Evolutionary conservation across 179 eudicot genomes (phyloP).

Genomic region (Patellifolia procumbens): DNA sequence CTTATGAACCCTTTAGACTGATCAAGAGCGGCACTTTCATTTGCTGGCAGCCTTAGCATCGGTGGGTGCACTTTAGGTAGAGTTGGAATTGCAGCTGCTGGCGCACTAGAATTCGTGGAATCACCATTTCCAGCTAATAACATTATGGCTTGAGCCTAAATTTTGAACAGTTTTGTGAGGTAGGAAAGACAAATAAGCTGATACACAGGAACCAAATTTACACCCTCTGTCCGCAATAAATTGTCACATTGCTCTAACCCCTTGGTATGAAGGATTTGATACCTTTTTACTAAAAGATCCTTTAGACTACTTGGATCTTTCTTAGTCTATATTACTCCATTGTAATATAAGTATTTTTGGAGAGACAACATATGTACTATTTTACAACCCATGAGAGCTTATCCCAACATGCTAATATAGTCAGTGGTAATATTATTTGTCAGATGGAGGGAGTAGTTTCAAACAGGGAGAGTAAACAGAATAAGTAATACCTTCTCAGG

Average conservation of each 20-base stretch:
- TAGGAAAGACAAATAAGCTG: background rate
- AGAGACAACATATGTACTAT: background rate
- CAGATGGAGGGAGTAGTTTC: background rate
- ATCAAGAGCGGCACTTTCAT: slow-evolving; percentile 27
- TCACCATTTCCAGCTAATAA: slow-evolving; percentile 71
- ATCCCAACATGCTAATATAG: background rate
- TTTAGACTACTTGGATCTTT: background rate
- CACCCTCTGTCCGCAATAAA: background rate
- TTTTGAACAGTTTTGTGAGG: background rate
- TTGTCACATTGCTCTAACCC: background rate
- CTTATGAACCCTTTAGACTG: slow-evolving; percentile 31
- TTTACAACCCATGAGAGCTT: background rate
- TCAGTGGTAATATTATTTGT: no score
- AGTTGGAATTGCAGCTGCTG: slow-evolving; percentile 17
- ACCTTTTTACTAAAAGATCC: background rate
- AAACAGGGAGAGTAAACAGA: background rate
- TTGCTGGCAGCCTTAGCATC: slow-evolving; percentile 25
- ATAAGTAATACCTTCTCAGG: slow-evolving; percentile 58
- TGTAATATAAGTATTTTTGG: background rate
- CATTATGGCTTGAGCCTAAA: slow-evolving; percentile 85
- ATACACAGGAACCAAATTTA: background rate
- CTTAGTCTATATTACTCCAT: background rate
- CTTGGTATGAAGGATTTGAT: no score
- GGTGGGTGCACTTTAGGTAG: slow-evolving; percentile 27
- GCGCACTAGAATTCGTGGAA: slow-evolving; percentile 24